Percentiles rank a stretch among this genome's conserved stretches.
Conservation (phyloP, 805 yeast genomes). For the Monosporozyma siamensis region DNA sequence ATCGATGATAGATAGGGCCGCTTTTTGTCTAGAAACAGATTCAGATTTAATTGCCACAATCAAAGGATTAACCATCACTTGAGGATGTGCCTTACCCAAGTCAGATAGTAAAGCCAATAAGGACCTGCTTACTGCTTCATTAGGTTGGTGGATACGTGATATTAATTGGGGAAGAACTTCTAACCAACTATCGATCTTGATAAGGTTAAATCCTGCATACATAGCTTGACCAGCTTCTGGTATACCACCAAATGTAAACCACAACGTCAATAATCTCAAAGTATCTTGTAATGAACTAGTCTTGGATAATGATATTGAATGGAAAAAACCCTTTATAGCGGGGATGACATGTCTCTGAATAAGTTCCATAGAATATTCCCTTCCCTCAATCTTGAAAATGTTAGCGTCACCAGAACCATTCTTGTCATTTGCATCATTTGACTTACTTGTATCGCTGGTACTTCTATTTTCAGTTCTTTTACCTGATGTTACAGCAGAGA, state of each 20-base stretch:
- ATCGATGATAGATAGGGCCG: slow-evolving; percentile 85
- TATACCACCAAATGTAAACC: slow-evolving; percentile 95
- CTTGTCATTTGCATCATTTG: not conserved
- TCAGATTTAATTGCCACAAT: slow-evolving; percentile 95
- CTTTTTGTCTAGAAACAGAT: slow-evolving; percentile 77
- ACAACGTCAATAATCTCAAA: slow-evolving; percentile 74
- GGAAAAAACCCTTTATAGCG: slow-evolving; percentile 92
- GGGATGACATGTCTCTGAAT: slow-evolving; percentile 88
- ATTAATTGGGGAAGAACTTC: slow-evolving; percentile 93
- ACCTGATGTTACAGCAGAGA: slow-evolving; percentile 42
- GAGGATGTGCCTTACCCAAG: slow-evolving; percentile 92
- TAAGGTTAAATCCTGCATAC: slow-evolving; percentile 82
- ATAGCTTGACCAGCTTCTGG: slow-evolving; percentile 86
- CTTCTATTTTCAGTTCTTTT: slow-evolving; percentile 11
- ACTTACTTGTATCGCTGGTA: not conserved
- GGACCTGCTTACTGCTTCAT: slow-evolving; percentile 71
- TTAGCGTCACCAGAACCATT: slow-evolving; percentile 4
- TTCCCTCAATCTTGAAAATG: slow-evolving; percentile 21
- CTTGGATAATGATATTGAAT: slow-evolving; percentile 79
- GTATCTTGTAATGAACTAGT: slow-evolving; percentile 90
- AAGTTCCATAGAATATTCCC: slow-evolving; percentile 38
- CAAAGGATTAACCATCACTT: slow-evolving; percentile 88
- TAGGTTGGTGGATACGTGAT: slow-evolving; percentile 93
- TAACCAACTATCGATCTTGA: slow-evolving; percentile 86
- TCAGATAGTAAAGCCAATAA: slow-evolving; percentile 74